phyloP scores from a whole-genome alignment of 768 basidiomycete genomes.

The Tylopilus sp. region DNA sequence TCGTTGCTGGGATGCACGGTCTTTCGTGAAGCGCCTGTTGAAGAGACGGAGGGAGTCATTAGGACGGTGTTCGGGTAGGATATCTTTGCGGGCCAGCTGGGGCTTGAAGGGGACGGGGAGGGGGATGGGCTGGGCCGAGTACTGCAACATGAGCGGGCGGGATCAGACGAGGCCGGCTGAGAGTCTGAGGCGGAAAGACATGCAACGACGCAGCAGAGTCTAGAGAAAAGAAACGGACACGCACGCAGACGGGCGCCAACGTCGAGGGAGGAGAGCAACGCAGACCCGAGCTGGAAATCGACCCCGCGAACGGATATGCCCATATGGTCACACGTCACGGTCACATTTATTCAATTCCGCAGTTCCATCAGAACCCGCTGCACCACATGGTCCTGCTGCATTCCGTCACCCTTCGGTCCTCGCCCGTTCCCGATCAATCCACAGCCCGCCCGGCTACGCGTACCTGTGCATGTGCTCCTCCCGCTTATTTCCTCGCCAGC shows the following conservation, averaged over 20 bases:
- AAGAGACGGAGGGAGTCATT: slow-evolving; percentile 33
- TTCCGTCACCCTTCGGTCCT: slow-evolving; percentile 4
- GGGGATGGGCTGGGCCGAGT: slow-evolving; percentile 35
- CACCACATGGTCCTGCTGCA: slow-evolving; percentile 12
- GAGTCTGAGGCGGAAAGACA: slow-evolving; percentile 31
- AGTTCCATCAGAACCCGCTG: slow-evolving; percentile 3
- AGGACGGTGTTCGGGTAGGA: slow-evolving; percentile 24
- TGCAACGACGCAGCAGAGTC: slow-evolving; percentile 20
- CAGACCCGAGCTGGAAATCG: slow-evolving; percentile 15
- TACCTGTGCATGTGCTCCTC: slow-evolving; percentile 11
- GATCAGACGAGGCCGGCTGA: slow-evolving; percentile 55
- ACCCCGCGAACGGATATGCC: not conserved
- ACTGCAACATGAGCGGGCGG: slow-evolving; percentile 57
- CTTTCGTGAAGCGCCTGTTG: slow-evolving; percentile 36
- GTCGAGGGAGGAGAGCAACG: slow-evolving; percentile 23
- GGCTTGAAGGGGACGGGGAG: slow-evolving; percentile 32
- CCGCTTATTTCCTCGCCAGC: slow-evolving; percentile 1
- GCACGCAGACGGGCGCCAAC: slow-evolving; percentile 19
- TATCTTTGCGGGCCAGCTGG: slow-evolving; percentile 31
- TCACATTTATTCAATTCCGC: slow-evolving; percentile 11
- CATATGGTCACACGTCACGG: slow-evolving; percentile 11
- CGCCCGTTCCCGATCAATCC: too few relatives aligned
- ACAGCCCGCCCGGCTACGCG: not conserved
- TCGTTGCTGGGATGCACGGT: slow-evolving; percentile 20
- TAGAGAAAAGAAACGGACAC: slow-evolving; percentile 4